phyloP scores from a whole-genome alignment of 2,329 filamentous ascomycete genomes.

The Colletotrichum destructivum region DNA sequence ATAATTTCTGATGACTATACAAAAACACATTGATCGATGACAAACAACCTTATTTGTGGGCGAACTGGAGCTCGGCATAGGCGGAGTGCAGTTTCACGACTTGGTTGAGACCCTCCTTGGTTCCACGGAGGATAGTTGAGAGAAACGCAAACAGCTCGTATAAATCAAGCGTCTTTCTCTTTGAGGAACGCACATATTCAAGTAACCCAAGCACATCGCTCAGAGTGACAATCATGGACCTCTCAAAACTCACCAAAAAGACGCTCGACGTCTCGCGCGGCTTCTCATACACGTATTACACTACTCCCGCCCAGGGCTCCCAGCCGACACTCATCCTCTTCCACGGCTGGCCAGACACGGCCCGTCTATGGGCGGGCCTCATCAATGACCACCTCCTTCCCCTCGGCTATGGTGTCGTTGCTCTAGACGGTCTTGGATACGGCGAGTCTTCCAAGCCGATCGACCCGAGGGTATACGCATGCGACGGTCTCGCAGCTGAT shows the following conservation, averaged over 20 bases:
- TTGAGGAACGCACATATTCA: neutral
- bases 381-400: slow-evolving; percentile 56
- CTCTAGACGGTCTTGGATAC: slow-evolving; percentile 57
- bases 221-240: slow-evolving; percentile 33
- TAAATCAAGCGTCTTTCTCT: neutral
- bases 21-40: no score
- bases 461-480: slow-evolving; percentile 54
- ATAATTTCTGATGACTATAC: no score
- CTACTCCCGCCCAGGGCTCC: slow-evolving; percentile 45
- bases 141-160: neutral
- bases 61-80: no score
- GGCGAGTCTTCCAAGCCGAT: slow-evolving; percentile 58
- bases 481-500: slow-evolving; percentile 54
- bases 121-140: no score
- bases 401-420: slow-evolving; percentile 55
- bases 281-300: slow-evolving; percentile 60
- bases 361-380: slow-evolving; percentile 60
- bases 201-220: neutral
- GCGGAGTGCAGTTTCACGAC: no score
- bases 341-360: slow-evolving; percentile 66
- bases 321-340: slow-evolving; percentile 56
- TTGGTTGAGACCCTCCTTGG: neutral
- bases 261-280: slow-evolving; percentile 48
- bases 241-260: slow-evolving; percentile 48
- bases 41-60: no score